phyloP scores from a whole-genome alignment of 345 rosid genomes.

The Orychophragmus violaceus region DNA sequence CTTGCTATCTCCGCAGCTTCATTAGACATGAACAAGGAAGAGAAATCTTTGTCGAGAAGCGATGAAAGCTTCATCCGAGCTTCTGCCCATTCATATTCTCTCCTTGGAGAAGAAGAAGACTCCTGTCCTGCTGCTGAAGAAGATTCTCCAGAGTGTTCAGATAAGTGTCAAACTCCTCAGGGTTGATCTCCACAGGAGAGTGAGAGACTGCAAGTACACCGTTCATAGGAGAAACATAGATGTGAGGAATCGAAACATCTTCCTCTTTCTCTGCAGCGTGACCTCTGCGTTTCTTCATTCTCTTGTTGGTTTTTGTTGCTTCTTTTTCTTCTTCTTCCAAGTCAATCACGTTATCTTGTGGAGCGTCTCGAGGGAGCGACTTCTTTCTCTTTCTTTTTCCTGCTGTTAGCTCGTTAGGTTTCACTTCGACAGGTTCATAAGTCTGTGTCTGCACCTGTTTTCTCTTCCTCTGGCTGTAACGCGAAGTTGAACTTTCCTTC shows the following conservation, averaged over 20 bases:
- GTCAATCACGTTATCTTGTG: constrained; percentile 4
- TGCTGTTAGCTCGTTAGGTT: constrained; percentile 14
- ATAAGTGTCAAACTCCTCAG: constrained; percentile 61
- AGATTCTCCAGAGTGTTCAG: constrained; percentile 54
- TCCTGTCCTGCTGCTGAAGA: constrained; percentile 36
- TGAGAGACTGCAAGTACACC: constrained; percentile 29
- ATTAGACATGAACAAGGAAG: constrained; percentile 41
- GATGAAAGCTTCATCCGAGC: constrained; percentile 50
- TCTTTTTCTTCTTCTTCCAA: constrained; percentile 1
- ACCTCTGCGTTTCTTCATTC: constrained; percentile 19
- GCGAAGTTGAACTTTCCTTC: constrained; percentile 9
- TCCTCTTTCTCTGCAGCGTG: constrained; percentile 4
- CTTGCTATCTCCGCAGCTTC: constrained; percentile 38
- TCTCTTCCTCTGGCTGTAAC: constrained; percentile 35
- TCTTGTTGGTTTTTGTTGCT: constrained; percentile 1
- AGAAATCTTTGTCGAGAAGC: constrained; percentile 50
- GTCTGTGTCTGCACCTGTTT: constrained; percentile 23
- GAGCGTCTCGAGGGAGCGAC: constrained; percentile 18
- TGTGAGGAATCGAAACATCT: constrained; percentile 26
- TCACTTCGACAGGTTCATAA: constrained; percentile 16
- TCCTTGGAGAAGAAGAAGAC: constrained; percentile 13
- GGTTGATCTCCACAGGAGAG: constrained; percentile 27
- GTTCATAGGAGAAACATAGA: constrained; percentile 29
- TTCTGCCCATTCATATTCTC: constrained; percentile 46
- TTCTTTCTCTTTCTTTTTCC: constrained; percentile 34